Conservation (phyloP, 495 filamentous ascomycete species). For the Penicillium waksmanii region DNA sequence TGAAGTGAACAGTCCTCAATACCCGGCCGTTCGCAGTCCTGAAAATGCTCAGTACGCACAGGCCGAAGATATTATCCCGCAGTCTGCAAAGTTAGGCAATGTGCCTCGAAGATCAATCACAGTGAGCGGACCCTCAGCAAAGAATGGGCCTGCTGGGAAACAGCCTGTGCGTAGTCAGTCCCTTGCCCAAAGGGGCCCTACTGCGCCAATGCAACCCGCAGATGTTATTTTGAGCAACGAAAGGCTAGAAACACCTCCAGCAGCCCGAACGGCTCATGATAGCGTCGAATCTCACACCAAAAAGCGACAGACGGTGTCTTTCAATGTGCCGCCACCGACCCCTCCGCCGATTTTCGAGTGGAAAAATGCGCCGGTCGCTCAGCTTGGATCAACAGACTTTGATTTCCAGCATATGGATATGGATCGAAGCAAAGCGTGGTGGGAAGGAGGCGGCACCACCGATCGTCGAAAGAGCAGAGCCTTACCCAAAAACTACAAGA, state of each 20-base stretch:
- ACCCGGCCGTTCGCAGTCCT: slow-evolving; percentile 14
- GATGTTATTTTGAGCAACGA: slow-evolving; percentile 17
- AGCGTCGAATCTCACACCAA: slow-evolving; percentile 34
- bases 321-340: slow-evolving; percentile 52
- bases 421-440: slow-evolving; percentile 50
- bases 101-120: slow-evolving; percentile 37
- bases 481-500: slow-evolving; percentile 44
- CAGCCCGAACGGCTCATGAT: slow-evolving; percentile 24
- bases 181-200: slow-evolving; percentile 20
- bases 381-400: slow-evolving; percentile 41
- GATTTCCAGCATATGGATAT: slow-evolving; percentile 48
- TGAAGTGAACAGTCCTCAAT: slow-evolving; percentile 24
- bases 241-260: slow-evolving; percentile 19
- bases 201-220: slow-evolving; percentile 10
- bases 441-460: slow-evolving; percentile 40
- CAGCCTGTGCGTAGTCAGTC: slow-evolving; percentile 16
- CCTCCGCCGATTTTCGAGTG: slow-evolving; percentile 51
- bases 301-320: slow-evolving; percentile 48
- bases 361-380: slow-evolving; percentile 42
- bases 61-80: slow-evolving; percentile 17
- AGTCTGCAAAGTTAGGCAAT: slow-evolving; percentile 27
- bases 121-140: slow-evolving; percentile 30
- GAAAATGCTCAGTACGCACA: slow-evolving; percentile 26
- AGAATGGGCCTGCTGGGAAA: slow-evolving; percentile 15
- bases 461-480: slow-evolving; percentile 48